phyloP scores from a whole-genome alignment of 345 rosid genomes.

The Hypericum perforatum region DNA sequence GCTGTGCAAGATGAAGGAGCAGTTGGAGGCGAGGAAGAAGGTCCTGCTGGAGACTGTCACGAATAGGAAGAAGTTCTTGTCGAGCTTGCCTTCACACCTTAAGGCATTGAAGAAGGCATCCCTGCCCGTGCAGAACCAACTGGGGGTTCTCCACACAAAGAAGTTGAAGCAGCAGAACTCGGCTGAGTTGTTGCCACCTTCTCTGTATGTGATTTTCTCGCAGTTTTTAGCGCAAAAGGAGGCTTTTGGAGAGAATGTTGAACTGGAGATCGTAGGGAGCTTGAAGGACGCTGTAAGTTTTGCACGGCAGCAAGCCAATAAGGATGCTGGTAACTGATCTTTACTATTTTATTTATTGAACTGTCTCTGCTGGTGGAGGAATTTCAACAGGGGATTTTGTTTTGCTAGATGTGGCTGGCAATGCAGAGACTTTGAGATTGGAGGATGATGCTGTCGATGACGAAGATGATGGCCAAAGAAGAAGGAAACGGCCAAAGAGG shows the following conservation, averaged over 20 bases:
- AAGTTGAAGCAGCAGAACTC: slow-evolving; percentile 68
- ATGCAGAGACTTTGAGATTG: slow-evolving; percentile 43
- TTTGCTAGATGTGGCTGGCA: slow-evolving; percentile 43
- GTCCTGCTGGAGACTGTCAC: slow-evolving; percentile 59
- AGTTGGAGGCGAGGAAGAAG: slow-evolving; percentile 58
- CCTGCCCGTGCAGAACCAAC: slow-evolving; percentile 75
- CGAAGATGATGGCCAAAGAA: slow-evolving; percentile 74
- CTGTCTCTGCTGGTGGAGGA: background rate
- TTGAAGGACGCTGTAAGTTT: slow-evolving; percentile 65
- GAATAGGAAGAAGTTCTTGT: slow-evolving; percentile 71
- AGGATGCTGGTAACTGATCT: slow-evolving; percentile 41
- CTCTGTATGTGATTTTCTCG: slow-evolving; percentile 75
- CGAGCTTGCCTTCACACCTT: slow-evolving; percentile 73
- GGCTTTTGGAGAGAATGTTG: slow-evolving; percentile 72
- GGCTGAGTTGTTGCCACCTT: slow-evolving; percentile 89
- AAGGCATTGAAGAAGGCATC: slow-evolving; percentile 90
- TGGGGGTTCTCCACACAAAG: slow-evolving; percentile 59
- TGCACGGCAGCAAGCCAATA: slow-evolving; percentile 64
- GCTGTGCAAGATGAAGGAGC: slow-evolving; percentile 59
- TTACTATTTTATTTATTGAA: background rate
- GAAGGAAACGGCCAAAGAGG: slow-evolving; percentile 66
- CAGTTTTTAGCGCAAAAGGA: slow-evolving; percentile 75
- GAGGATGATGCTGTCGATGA: slow-evolving; percentile 73
- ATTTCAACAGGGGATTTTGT: slow-evolving; percentile 6
- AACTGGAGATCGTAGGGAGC: slow-evolving; percentile 67